These are phyloP conservation scores for Colletotrichum spaethianum DNA, from an alignment of 2,329 filamentous ascomycete species.

Conservation along the genomic window DNA sequence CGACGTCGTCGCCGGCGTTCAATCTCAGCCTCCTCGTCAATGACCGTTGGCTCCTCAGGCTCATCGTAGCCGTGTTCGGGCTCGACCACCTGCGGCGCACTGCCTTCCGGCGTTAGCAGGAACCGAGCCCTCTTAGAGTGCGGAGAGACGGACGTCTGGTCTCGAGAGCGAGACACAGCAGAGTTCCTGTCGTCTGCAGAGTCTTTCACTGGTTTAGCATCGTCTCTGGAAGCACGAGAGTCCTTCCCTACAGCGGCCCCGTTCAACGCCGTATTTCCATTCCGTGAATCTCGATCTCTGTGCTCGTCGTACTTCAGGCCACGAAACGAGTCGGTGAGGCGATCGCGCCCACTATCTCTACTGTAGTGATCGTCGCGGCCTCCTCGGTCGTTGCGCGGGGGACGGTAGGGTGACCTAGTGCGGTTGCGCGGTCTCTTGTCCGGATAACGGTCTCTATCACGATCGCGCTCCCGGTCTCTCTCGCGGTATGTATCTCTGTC, in stretches of 20 bases:
- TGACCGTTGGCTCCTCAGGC: conserved; percentile 68
- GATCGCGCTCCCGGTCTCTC: conserved; percentile 46
- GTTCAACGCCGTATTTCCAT: conserved; percentile 74
- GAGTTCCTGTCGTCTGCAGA: conserved; percentile 55
- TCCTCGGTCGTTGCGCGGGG: conserved; percentile 54
- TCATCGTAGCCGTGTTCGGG: conserved; percentile 54
- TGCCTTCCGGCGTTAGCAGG: conserved; percentile 32
- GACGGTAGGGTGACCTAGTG: conserved; percentile 64
- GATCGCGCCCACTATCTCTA: conserved; percentile 48
- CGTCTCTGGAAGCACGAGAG: conserved; percentile 71
- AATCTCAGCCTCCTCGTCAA: conserved; percentile 87
- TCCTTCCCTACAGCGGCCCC: conserved; percentile 72
- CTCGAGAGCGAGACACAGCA: conserved; percentile 50
- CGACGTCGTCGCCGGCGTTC: conserved; percentile 87
- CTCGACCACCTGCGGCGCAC: conserved; percentile 48
- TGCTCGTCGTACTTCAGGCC: conserved; percentile 61
- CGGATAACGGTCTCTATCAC: conserved; percentile 57
- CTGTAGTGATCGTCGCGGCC: conserved; percentile 53
- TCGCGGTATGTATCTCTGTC: conserved; percentile 45
- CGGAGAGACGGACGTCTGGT: conserved; percentile 49
- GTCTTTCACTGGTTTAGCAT: conserved; percentile 79
- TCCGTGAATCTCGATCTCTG: conserved; percentile 64
- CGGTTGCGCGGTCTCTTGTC: conserved; percentile 71
- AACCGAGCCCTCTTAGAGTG: background rate
- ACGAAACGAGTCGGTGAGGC: conserved; percentile 44